Evolutionary conservation across 192 early-diverging fungal species (phyloP).

Genomic region (Gamsiella multidivaricata): DNA sequence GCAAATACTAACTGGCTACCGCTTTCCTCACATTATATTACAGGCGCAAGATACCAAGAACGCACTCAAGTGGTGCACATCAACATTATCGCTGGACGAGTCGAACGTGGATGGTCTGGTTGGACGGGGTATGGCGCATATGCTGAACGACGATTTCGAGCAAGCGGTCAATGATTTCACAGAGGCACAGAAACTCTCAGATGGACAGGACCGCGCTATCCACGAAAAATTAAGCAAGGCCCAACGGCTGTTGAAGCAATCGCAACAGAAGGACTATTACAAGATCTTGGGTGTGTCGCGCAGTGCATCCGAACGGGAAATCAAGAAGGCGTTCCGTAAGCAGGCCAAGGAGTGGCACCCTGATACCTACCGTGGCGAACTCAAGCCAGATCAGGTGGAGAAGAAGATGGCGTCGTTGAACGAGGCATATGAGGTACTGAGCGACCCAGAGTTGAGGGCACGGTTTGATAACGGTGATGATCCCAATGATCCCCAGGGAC

Average conservation of each 20-base stretch:
- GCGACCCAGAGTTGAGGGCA: slow-evolving; percentile 69
- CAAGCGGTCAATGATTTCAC: slow-evolving; percentile 79
- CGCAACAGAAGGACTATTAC: slow-evolving; percentile 90
- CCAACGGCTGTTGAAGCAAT: slow-evolving; percentile 65
- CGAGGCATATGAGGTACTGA: slow-evolving; percentile 90
- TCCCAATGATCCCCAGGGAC: slow-evolving; percentile 75
- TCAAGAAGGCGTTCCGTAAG: slow-evolving; percentile 94
- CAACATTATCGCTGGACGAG: slow-evolving; percentile 75
- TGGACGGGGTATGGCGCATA: slow-evolving; percentile 73
- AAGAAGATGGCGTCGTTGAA: slow-evolving; percentile 95
- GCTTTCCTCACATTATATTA: neutral
- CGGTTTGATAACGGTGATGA: slow-evolving; percentile 83
- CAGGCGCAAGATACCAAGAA: slow-evolving; percentile 65
- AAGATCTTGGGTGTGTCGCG: slow-evolving; percentile 89
- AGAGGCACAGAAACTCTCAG: slow-evolving; percentile 72
- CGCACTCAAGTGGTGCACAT: slow-evolving; percentile 74
- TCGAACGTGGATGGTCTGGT: slow-evolving; percentile 80
- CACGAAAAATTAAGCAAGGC: slow-evolving; percentile 70
- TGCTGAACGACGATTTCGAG: slow-evolving; percentile 80
- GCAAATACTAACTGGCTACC: neutral
- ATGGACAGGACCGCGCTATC: slow-evolving; percentile 66
- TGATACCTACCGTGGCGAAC: slow-evolving; percentile 82
- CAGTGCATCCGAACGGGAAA: slow-evolving; percentile 78
- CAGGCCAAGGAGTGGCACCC: slow-evolving; percentile 90
- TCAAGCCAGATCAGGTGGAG: slow-evolving; percentile 79